These are phyloP conservation scores for Pezicula neosporulosa DNA, from an alignment of 2,329 filamentous ascomycete species.

Conservation along the genomic window DNA sequence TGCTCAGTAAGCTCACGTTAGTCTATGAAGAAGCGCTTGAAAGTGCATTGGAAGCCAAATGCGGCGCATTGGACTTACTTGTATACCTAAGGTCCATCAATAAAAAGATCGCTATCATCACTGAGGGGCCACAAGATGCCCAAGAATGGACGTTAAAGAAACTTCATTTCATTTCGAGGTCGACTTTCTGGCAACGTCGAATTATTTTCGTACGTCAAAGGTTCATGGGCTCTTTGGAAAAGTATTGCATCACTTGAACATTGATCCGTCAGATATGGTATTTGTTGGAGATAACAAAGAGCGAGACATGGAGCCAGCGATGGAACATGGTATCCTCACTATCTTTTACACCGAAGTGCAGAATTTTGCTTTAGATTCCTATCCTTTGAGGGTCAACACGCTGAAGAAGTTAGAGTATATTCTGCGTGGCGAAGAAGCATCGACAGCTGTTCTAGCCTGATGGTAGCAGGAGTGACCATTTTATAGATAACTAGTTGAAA, in stretches of 20 bases:
- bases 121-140: slow-evolving; percentile 44
- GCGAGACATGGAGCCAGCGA: slow-evolving; percentile 25
- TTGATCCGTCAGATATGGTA: slow-evolving; percentile 18
- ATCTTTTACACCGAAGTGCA: slow-evolving; percentile 9
- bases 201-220: slow-evolving; percentile 28
- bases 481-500: no score
- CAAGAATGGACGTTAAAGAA: slow-evolving; percentile 38
- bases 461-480: no score
- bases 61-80: slow-evolving; percentile 33
- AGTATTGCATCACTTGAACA: slow-evolving; percentile 20
- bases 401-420: no score
- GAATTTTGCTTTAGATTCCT: no score
- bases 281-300: slow-evolving; percentile 26
- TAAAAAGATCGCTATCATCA: slow-evolving; percentile 40
- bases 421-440: no score
- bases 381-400: no score
- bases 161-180: slow-evolving; percentile 25
- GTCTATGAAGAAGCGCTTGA: slow-evolving; percentile 29
- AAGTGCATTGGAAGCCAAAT: slow-evolving; percentile 30
- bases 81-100: slow-evolving; percentile 27
- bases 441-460: no score
- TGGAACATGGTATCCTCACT: slow-evolving; percentile 19
- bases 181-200: slow-evolving; percentile 31
- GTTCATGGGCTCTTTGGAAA: slow-evolving; percentile 26
- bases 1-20: background rate